Evolutionary conservation across 306 rosid species (phyloP).

Genomic region (Acmispon strigosus): DNA sequence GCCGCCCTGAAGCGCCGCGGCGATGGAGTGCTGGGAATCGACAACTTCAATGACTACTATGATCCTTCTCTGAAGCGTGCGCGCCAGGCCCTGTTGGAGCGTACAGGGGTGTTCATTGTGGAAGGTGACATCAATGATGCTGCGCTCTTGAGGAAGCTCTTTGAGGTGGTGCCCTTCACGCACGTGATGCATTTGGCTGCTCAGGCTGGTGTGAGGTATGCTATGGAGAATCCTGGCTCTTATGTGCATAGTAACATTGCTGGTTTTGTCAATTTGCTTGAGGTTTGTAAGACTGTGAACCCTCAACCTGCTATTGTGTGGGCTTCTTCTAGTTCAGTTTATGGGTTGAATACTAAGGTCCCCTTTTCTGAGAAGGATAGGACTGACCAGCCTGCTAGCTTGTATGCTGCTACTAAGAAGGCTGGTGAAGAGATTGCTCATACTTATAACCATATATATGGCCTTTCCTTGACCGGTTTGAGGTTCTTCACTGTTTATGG

Average conservation of each 20-base stretch:
- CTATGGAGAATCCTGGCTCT: constrained; percentile 93
- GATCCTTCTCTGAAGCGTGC: constrained; percentile 82
- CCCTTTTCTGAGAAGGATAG: constrained; percentile 89
- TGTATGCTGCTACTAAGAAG: constrained; percentile 93
- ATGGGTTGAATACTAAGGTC: constrained; percentile 87
- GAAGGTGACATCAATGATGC: constrained; percentile 93
- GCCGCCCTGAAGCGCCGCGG: constrained; percentile 89
- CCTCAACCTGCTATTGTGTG: constrained; percentile 97
- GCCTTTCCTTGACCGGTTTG: constrained; percentile 86
- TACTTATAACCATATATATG: constrained; percentile 86
- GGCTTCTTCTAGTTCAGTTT: constrained; percentile 95
- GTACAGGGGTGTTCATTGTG: constrained; percentile 79
- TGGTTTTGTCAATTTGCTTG: constrained; percentile 85
- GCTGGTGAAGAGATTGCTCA: constrained; percentile 99
- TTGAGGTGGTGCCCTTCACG: constrained; percentile 86
- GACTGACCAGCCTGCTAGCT: constrained; percentile 92
- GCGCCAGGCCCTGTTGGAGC: constrained; percentile 70
- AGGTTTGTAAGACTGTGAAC: constrained; percentile 70
- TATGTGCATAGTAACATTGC: constrained; percentile 97
- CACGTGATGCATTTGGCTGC: constrained; percentile 99
- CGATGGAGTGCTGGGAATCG: constrained; percentile 78
- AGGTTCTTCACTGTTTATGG: constrained; percentile 95
- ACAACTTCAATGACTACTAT: constrained; percentile 80
- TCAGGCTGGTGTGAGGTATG: constrained; percentile 99
- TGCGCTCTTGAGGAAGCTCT: constrained; percentile 64